These are phyloP conservation scores for Eucalyptus urophylla DNA, from an alignment of 345 rosid species.

Conservation along the genomic window DNA sequence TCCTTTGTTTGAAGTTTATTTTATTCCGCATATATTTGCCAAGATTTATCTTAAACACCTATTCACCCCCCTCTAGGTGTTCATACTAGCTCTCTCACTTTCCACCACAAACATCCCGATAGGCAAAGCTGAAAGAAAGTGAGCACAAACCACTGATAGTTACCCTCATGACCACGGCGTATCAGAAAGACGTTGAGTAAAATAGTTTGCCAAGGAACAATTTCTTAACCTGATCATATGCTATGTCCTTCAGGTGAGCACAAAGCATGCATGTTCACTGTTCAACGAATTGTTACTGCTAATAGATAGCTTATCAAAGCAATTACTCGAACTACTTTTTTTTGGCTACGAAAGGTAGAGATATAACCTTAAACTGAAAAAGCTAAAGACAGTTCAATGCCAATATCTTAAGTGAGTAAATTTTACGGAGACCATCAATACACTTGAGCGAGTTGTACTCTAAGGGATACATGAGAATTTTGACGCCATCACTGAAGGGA, in stretches of 20 bases:
- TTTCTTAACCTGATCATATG: neutral
- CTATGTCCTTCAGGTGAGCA: neutral
- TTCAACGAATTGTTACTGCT: neutral
- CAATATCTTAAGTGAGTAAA: neutral
- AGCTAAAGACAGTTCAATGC: neutral
- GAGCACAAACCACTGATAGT: neutral
- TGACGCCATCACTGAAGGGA: neutral
- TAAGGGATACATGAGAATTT: neutral
- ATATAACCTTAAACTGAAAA: neutral
- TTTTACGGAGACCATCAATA: neutral
- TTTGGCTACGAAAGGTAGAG: neutral
- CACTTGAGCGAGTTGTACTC: neutral
- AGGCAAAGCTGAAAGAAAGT: conserved; percentile 1
- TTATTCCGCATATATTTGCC: too few species aligned
- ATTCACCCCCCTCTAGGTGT: too few species aligned
- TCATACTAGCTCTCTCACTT: neutral
- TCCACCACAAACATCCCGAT: conserved; percentile 78
- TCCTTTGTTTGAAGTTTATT: too few species aligned
- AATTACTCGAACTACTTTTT: neutral
- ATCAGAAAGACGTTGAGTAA: neutral
- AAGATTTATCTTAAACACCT: too few species aligned
- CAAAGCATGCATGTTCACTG: neutral
- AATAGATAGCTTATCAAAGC: neutral
- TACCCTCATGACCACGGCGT: neutral
- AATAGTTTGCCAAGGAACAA: neutral